Evolutionary conservation across 495 filamentous ascomycete genomes (phyloP), one percentile per base, ranked within the genome.

Genomic region (Aspergillus ostianus): DNA sequence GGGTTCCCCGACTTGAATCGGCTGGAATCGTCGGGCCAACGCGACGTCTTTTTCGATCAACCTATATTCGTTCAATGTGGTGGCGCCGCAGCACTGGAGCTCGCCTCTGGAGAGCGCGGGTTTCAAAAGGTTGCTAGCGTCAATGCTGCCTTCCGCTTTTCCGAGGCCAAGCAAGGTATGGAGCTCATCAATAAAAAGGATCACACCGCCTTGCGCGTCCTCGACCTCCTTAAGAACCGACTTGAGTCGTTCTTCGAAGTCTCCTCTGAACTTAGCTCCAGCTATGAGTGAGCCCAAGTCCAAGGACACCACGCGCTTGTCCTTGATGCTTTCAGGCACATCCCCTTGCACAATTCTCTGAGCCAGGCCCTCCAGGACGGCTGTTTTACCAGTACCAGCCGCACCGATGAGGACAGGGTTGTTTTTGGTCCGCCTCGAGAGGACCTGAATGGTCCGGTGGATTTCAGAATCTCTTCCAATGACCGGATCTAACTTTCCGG

Each of bases 31-130:
- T 57, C 94, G 80, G 8, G 94, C 94, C 13, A 98, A 77, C 1
- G 94, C 94, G 21, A 92, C 93, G 70, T 98, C 94, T 70, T 97
- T 98, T 73, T 98, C 94, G 62, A 98, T 97, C 62, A 82, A 73
- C 45, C 94, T 83, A 65, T 97, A 98, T 67, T 98, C 94, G 58
- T 87, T 90, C 32, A 97, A 72, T 0, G 94, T 98, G 0, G 94
- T 98, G 18, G 94, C 93, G 59, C 94, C 92, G 70, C 91, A 96
- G 75, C 92, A 96, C 77, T 96, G 93, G 10, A 98, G 84, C 62
- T 97, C 93, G 49, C 94, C 94, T 64, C 94, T 76, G 0, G 93
- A 91, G 13, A 98, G 74, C 6, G 93, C 91, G n/a, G 94, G 94
- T 70, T 98, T 98, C 45, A 98, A 78, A 6, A 98, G 80, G 68